Evolutionary conservation across 352 stramenopile genomes (phyloP).

Genomic region (Pilasporangium apinafurcum): DNA sequence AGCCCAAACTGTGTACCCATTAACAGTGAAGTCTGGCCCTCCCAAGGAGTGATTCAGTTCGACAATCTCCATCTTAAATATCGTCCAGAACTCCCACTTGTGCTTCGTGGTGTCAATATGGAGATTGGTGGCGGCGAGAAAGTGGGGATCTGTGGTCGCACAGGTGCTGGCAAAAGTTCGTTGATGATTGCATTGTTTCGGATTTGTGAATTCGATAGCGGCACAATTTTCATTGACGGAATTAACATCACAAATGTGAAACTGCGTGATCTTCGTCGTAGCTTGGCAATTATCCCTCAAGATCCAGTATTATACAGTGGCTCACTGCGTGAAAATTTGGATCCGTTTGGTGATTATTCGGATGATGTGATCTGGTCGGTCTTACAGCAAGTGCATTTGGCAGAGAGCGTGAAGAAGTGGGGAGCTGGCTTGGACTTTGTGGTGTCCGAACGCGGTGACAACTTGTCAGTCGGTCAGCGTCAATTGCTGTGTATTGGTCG

Average conservation of each 20-base stretch:
- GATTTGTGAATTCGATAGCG: constrained; percentile 3
- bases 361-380: background rate
- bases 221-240: constrained; percentile 76
- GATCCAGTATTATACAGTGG: constrained; percentile 90
- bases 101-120: constrained; percentile 23
- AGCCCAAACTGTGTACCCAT: background rate
- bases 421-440: background rate
- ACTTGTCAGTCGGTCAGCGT: background rate
- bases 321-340: constrained; percentile 86
- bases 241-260: constrained; percentile 36
- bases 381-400: background rate
- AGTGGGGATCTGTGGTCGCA: constrained; percentile 49
- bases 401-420: background rate
- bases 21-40: constrained; percentile 16
- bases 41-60: constrained; percentile 14
- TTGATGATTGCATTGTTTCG: constrained; percentile 21
- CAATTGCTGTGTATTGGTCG: constrained; percentile 72
- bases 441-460: background rate
- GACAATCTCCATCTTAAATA: constrained; percentile 21
- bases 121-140: constrained; percentile 25
- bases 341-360: constrained; percentile 25
- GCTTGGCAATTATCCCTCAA: constrained; percentile 51
- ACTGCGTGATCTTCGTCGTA: constrained; percentile 15
- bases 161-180: constrained; percentile 36
- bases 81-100: constrained; percentile 25